Base-by-base conservation (phyloP, 345 rosid species). In the Sisymbrium irio region DNA sequence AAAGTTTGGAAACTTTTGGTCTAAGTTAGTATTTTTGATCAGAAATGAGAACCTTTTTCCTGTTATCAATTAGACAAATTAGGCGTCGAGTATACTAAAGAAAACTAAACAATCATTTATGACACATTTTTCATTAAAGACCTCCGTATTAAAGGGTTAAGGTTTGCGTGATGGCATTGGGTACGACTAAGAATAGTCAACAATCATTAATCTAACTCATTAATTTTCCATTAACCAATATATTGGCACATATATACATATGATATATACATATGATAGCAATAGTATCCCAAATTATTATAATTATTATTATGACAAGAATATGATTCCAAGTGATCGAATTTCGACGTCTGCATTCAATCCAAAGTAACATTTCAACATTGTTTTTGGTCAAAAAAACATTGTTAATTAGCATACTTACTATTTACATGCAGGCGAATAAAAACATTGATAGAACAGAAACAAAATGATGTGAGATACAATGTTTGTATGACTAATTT, bases 121-220 rank as follows among this genome's bases (percentile, higher is more conserved):
- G 59, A 14, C 6, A 28, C 37, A 13, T 22, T 3, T 49, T 18
- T 49, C n/a, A 19, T 9, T 18, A 20, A 50, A 13, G 13, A 9
- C 7, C 66, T 40, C 50, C 47, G 49, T 27, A 15, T 15, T 63
- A 63, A 47, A 19, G 33, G 59, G 10, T 18, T 50, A 40, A 68
- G 42, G 54, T 55, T 55, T 30, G 58, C 66, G 74, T 59, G 58
- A 46, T 59, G 58, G 18, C 37, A 58, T 57, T 69, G 45, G 47
- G 57, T 69, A 57, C 74, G 58, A 33, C 66, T 46, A 59, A 46
- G 37, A 70, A 46, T 35, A 35, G 74, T 70, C 74, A 46, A 35
- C 39, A 59, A 69, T 15, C 56, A 20, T 9, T 42, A 20, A 69
- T 57, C 58, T 58, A 69, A 58, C 35, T 58, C 58, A 59, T 58